phyloP scores from a whole-genome alignment of 768 basidiomycete genomes.

The Leccinellum rugosiceps region DNA sequence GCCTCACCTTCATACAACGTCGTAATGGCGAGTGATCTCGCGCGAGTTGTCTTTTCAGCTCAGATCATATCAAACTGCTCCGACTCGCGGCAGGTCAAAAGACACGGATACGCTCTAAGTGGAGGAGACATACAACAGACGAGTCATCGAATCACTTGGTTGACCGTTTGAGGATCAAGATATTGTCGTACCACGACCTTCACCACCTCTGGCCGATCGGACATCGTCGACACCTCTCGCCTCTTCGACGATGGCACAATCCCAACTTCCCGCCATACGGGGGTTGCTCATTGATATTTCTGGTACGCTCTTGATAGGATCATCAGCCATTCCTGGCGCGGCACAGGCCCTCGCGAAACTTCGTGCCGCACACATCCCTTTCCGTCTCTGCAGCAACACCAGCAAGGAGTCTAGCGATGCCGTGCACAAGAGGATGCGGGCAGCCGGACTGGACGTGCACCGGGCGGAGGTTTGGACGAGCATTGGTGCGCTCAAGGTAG shows the following conservation, averaged over 20 bases:
- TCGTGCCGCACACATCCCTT: conserved; percentile 34
- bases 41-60: too few species aligned
- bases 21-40: too few species aligned
- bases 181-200: too few species aligned
- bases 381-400: conserved; percentile 65
- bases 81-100: too few species aligned
- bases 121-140: too few species aligned
- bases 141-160: too few species aligned
- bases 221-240: too few species aligned
- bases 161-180: too few species aligned
- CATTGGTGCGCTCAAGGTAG: conserved; percentile 51
- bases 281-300: conserved; percentile 66
- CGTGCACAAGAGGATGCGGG: conserved; percentile 40
- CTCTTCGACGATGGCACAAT: neutral
- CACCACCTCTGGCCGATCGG: too few species aligned
- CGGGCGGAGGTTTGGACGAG: conserved; percentile 59
- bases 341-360: conserved; percentile 28
- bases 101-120: too few species aligned
- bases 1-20: too few species aligned
- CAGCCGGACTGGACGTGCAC: conserved; percentile 48
- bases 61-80: too few species aligned
- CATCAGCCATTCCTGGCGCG: conserved; percentile 46
- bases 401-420: conserved; percentile 57
- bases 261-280: conserved; percentile 28
- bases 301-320: conserved; percentile 60